Evolutionary conservation across 148 eudicot genomes (phyloP).

Genomic region (Drosera capensis): DNA sequence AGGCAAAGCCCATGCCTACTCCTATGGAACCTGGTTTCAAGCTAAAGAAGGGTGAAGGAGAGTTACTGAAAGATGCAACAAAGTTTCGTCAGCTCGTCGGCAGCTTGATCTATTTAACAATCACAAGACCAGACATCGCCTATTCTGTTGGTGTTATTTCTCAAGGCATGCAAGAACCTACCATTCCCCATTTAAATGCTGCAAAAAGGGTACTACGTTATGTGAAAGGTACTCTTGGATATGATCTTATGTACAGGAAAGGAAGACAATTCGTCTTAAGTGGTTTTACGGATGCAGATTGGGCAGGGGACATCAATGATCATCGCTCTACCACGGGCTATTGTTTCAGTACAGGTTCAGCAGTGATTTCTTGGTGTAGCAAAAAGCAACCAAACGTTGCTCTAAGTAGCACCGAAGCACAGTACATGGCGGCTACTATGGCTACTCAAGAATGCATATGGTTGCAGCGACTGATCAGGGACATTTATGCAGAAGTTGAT

Average conservation of each 20-base stretch:
- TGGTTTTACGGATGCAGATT: conserved; percentile 11
- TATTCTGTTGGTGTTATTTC: not conserved
- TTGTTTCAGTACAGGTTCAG: not conserved
- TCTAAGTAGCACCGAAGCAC: conserved; percentile 1
- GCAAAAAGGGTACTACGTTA: conserved; percentile 3
- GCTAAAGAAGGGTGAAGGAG: not conserved
- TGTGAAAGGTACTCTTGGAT: not conserved
- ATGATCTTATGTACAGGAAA: not conserved
- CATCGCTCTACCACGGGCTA: not conserved
- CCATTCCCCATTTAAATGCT: not conserved
- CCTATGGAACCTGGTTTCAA: not conserved
- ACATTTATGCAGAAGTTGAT: not conserved
- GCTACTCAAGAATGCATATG: conserved; percentile 6
- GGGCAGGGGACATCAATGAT: conserved; percentile 9
- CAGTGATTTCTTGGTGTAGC: conserved; percentile 6
- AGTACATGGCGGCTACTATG: conserved; percentile 4
- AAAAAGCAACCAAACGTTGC: conserved; percentile 2
- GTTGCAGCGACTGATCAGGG: conserved; percentile 1
- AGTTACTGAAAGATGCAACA: not conserved
- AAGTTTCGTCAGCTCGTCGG: not conserved
- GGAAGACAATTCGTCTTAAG: not conserved
- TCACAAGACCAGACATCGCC: not conserved
- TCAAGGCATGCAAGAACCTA: not conserved
- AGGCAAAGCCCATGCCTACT: conserved; percentile 1
- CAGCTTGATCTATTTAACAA: not conserved